Evolutionary conservation across 495 filamentous ascomycete species (phyloP), one percentile per base, ranked within the genome.

Genomic region (Neurospora sp.): DNA sequence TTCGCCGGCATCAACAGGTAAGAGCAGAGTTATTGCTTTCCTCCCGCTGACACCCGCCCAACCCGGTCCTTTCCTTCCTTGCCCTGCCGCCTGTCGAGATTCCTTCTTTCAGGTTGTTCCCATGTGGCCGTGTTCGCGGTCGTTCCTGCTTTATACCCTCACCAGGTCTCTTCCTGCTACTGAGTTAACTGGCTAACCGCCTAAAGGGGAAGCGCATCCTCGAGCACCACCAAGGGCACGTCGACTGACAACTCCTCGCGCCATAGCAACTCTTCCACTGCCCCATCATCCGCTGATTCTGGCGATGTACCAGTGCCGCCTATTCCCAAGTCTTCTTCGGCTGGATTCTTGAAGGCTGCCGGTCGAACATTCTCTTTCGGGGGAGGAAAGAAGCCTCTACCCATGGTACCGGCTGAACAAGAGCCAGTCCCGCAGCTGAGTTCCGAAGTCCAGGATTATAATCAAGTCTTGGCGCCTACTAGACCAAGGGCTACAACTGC

Each of bases 291-390:
- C 8, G 89, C 89, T 31, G 92, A 93, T 73, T 79, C 85, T 8
- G 83, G 84, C 27, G 87, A 91, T 61, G 85, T 88, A 68, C 89
- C 89, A 16, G 79, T 86, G 31, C 90, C 90, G 22, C 86, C 86
- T 35, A 76, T 86, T 12, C 87, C 87, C 2, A 88, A 86, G 68
- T 83, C 86, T 68, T 78, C 79, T 20, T 80, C 79, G 1, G 68
- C 31, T 72, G 85, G 73, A 16, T 88, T 91, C 17, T 79, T 93
- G 27, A 89, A 88, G 73, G 85, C 90, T 38, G 91, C 90, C 68
- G 89, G 90, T 31, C 86, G 92, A 65, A 90, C 92, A 0, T 91
- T 94, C 73, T 94, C 92, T 0, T 93, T 93, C 76, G 91, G 88
- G 37, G 82, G 79, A n/a, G 84, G 84, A 69, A 88, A 87, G 72